Base-by-base conservation (phyloP, 2,329 filamentous ascomycete species). In the Colletotrichum zoysiae region DNA sequence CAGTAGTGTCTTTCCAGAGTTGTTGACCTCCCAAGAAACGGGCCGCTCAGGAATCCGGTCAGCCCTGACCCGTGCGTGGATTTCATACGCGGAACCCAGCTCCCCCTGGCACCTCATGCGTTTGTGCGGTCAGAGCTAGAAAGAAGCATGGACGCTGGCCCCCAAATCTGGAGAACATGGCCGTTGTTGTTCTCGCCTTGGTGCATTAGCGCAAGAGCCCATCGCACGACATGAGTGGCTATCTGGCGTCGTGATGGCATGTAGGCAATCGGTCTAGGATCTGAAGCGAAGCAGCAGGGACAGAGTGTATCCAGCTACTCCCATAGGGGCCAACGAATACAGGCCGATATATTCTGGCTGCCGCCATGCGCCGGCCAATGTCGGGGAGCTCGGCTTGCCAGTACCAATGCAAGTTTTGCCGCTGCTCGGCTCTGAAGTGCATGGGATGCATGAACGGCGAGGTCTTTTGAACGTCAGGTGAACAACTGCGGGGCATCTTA, bases 131-230 rank as follows among this genome's bases (percentile, higher is more conserved):
- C 53, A 44, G 26, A 30, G 23, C 30, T 62, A 44, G 50, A 56
- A 56, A 44, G 50, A 56, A 56, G 46, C 59, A 56, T 69, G 65
- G 53, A 60, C 51, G 42, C 46, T 56, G 53, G 70, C 70, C 70
- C 70, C 70, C 65, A 64, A 66, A 60, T 50, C 57, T 72, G 70
- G 70, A 65, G 70, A 72, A 30, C 23, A 60, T 46, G 70, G 55
- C 70, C 65, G 70, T 72, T 70, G 26, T 70, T 60, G 59, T 72
- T 69, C 61, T 64, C 46, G 70, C 59, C 65, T 65, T 23, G 46
- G 55, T 70, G 70, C 70, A 72, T 66, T 72, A 70, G 70, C 66
- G 53, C 33, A 40, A 50, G 42, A 40, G 60, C 33, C 26, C 14
- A 20, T 42, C 40, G 46, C 30, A 46, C 46, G 40, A 51, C 20